These are phyloP conservation scores for Ophiocordyceps sinensis DNA, from an alignment of 2,329 filamentous ascomycete genomes.

Conservation along the genomic window DNA sequence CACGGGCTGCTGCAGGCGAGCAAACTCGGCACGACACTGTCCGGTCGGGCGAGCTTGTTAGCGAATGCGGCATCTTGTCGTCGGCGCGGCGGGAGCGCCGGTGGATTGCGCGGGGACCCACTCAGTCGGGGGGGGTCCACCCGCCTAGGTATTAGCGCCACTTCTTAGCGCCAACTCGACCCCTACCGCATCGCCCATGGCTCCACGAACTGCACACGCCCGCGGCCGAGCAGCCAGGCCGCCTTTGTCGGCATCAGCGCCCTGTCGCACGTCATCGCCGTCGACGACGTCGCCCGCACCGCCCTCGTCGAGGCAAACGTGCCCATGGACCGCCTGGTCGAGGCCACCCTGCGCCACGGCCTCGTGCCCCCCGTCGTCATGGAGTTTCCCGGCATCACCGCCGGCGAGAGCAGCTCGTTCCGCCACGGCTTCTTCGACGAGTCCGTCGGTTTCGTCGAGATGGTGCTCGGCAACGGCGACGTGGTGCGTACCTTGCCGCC, in stretches of 20 bases:
- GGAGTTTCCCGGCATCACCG: conserved; percentile 65
- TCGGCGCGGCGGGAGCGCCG: no score
- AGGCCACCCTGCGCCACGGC: conserved; percentile 47
- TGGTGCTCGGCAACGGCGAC: conserved; percentile 53
- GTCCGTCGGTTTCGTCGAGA: conserved; percentile 48
- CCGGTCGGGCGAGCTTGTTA: no score
- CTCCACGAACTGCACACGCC: conserved; percentile 60
- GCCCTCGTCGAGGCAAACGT: conserved; percentile 65
- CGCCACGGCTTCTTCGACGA: conserved; percentile 58
- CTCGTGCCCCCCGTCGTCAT: conserved; percentile 59
- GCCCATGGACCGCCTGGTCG: conserved; percentile 57
- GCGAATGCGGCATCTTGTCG: no score
- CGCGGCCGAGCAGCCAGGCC: conserved; percentile 18
- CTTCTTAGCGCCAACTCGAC: no score
- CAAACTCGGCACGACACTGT: no score
- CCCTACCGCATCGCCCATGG: conserved; percentile 68
- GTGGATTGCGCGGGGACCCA: no score
- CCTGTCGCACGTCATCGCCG: conserved; percentile 47
- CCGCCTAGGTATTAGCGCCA: no score
- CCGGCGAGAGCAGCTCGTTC: conserved; percentile 57
- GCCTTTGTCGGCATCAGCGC: conserved; percentile 46
- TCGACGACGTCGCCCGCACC: conserved; percentile 39
- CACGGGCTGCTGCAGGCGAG: no score
- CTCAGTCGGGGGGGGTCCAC: no score
- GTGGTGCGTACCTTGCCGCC: conserved; percentile 36